These are phyloP conservation scores for Leonotis leonurus DNA, from an alignment of 257 asterid species.

Conservation along the genomic window DNA sequence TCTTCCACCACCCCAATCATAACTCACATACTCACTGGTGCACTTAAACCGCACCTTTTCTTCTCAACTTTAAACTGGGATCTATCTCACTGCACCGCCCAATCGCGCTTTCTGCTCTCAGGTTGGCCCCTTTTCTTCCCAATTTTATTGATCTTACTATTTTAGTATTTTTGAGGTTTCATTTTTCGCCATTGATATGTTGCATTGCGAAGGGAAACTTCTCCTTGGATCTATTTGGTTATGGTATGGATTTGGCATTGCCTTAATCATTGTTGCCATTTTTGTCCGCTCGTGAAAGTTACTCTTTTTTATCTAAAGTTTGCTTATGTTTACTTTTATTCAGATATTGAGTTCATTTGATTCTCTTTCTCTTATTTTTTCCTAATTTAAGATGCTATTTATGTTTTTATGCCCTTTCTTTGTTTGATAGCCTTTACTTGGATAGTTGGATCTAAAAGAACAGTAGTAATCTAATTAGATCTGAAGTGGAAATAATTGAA, in stretches of 20 bases:
- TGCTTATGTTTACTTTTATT: not conserved
- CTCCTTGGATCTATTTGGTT: constrained; percentile 20
- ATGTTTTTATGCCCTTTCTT: too few species aligned
- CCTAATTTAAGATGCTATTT: too few species aligned
- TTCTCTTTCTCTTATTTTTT: too few species aligned
- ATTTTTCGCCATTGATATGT: not conserved
- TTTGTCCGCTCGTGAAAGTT: not conserved
- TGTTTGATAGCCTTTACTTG: not conserved
- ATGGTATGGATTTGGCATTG: not conserved
- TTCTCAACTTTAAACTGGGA: constrained; percentile 5
- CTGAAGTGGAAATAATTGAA: not conserved
- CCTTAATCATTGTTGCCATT: not conserved
- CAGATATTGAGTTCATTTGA: too few species aligned
- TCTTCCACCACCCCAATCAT: constrained; percentile 12
- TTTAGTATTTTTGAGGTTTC: constrained; percentile 12
- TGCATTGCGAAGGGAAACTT: constrained; percentile 13
- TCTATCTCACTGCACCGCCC: not conserved
- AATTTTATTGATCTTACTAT: too few species aligned
- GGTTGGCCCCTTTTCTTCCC: not conserved
- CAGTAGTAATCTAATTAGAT: constrained; percentile 3
- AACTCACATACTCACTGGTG: constrained; percentile 9
- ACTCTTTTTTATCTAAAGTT: too few species aligned
- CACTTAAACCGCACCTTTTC: constrained; percentile 4
- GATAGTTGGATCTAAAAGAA: too few species aligned
- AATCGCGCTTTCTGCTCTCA: not conserved